A percentile compares a stretch with the other conserved stretches of the same genome.
Conservation (phyloP, 140 eudicot genomes). For the Senecio squalidus region DNA sequence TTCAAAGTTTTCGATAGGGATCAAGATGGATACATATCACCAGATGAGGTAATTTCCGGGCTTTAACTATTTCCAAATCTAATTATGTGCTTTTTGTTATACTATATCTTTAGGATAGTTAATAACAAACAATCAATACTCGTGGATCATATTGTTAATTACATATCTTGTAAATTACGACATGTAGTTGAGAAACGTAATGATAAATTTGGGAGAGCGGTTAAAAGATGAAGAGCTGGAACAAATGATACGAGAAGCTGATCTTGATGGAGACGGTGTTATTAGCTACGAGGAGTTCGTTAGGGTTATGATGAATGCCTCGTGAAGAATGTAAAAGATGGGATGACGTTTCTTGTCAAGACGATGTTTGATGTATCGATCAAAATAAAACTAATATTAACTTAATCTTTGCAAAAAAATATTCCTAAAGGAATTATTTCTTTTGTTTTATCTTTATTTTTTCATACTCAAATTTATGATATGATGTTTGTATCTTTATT, state of each 20-base stretch:
- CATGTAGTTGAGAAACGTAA: slow-evolving; percentile 62
- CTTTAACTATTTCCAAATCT: neutral
- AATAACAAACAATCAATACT: neutral
- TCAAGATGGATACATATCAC: slow-evolving; percentile 82
- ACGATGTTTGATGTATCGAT: neutral
- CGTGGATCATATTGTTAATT: neutral
- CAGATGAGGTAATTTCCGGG: slow-evolving; percentile 43
- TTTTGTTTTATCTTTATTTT: neutral
- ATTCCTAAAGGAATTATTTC: neutral
- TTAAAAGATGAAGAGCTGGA: slow-evolving; percentile 70
- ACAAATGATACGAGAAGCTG: slow-evolving; percentile 79
- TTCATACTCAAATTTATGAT: neutral
- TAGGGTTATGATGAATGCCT: slow-evolving; percentile 54
- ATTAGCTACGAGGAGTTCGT: slow-evolving; percentile 74
- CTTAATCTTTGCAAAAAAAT: neutral
- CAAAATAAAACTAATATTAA: slow-evolving; percentile 9
- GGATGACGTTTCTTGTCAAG: neutral
- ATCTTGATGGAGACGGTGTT: slow-evolving; percentile 73
- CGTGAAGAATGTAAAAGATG: neutral
- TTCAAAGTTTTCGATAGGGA: slow-evolving; percentile 74
- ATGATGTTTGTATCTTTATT: neutral
- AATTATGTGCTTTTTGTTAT: neutral
- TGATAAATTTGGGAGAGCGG: slow-evolving; percentile 76
- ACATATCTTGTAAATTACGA: neutral
- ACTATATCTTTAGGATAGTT: neutral